Evolutionary conservation across 768 basidiomycete genomes (phyloP).

Genomic region (Mrakia gelida): DNA sequence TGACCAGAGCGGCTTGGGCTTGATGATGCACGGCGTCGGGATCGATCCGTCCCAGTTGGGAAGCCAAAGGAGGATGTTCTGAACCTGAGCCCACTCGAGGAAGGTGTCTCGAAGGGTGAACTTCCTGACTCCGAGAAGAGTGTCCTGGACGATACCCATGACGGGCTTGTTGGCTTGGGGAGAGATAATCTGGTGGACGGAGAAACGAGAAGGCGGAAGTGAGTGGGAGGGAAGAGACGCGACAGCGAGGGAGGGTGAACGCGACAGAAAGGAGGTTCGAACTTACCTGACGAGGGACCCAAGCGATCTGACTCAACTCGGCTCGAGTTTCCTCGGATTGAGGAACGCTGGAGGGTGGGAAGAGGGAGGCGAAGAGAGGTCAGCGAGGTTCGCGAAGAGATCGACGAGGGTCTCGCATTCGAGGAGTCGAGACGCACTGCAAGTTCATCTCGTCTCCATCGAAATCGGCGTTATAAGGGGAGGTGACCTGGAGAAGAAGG

Average conservation of each 20-base stretch:
- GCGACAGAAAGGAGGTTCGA: no score
- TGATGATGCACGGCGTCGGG: constrained; percentile 88
- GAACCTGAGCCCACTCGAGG: constrained; percentile 90
- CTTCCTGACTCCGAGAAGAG: constrained; percentile 93
- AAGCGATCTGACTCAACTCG: constrained; percentile 95
- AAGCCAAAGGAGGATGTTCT: constrained; percentile 96
- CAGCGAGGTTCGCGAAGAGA: not conserved
- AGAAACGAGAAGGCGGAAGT: not conserved
- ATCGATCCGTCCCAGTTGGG: constrained; percentile 94
- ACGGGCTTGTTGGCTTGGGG: constrained; percentile 99
- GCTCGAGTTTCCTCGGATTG: constrained; percentile 98
- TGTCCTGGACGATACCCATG: constrained; percentile 99
- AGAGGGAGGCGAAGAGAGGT: not conserved
- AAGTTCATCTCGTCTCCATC: constrained; percentile 99
- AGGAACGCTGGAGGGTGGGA: constrained; percentile 64
- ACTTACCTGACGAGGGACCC: constrained; percentile 90
- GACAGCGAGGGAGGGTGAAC: not conserved
- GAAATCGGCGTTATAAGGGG: constrained; percentile 99
- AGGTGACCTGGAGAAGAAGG: constrained; percentile 56
- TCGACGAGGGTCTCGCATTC: not conserved
- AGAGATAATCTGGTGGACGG: constrained; percentile 76
- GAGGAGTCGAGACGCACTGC: constrained; percentile 64
- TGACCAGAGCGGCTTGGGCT: constrained; percentile 95
- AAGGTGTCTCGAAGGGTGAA: constrained; percentile 94
- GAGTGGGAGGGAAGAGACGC: not conserved